These are phyloP conservation scores for Heritiera fomes DNA, from an alignment of 345 rosid genomes.

Conservation along the genomic window DNA sequence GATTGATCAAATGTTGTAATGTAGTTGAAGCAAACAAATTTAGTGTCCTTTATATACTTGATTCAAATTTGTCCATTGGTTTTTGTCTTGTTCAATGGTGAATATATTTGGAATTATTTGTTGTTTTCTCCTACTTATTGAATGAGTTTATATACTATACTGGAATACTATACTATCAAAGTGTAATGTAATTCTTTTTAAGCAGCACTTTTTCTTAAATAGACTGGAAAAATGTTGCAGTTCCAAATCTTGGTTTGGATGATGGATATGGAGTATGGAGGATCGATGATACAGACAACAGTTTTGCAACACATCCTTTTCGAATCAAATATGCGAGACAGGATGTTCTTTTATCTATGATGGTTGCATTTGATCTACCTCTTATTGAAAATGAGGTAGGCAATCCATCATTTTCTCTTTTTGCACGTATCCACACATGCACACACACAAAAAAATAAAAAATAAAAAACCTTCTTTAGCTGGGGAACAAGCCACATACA, in stretches of 20 bases:
- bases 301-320: slow-evolving; percentile 87
- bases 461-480: background rate
- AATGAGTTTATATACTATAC: background rate
- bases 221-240: slow-evolving; percentile 36
- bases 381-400: slow-evolving; percentile 59
- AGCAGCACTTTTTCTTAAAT: background rate
- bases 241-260: slow-evolving; percentile 58
- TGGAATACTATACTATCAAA: background rate
- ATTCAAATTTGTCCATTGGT: background rate
- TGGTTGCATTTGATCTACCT: slow-evolving; percentile 77
- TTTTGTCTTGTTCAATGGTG: background rate
- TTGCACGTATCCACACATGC: background rate
- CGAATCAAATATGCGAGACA: slow-evolving; percentile 90
- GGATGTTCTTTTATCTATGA: slow-evolving; percentile 70
- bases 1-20: background rate
- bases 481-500: background rate
- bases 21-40: background rate
- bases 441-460: background rate
- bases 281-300: slow-evolving; percentile 78
- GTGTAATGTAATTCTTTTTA: background rate
- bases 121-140: background rate
- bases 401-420: slow-evolving; percentile 5
- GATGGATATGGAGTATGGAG: slow-evolving; percentile 74
- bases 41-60: background rate
- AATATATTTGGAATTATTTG: slow-evolving; percentile 8